Evolutionary conservation across 1,284 basidiomycete genomes (phyloP), one percentile per base, ranked within the genome.

Genomic region (Dichomitus squalens): DNA sequence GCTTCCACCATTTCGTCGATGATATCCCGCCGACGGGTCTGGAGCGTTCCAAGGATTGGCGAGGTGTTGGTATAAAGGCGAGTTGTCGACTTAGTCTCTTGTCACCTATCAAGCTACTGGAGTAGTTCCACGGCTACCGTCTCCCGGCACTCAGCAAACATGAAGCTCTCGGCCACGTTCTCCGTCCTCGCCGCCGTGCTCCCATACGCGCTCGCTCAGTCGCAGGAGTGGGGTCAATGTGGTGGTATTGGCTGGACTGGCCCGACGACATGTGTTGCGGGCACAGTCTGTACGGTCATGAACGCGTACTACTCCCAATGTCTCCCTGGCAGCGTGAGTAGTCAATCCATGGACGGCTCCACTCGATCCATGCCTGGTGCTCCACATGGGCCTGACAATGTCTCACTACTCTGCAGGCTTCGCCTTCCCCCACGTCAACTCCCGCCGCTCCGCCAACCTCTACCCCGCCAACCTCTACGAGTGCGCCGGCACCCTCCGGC

Each of bases 181-280:
- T 57, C 64, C 18, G 55, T 65, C 33, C 68, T 74, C 49, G 62
- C 66, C 6, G 64, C 67, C 9, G 48, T 70, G 39, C 53, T 73
- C 16, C 70, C 73, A 8, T 63, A 67, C 53, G 71, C 66, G 25
- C 49, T 67, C 23, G 73, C 70, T 3, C 72, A 75, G 59, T 67
- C 69, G 14, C 50, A 53, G 1, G 70, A 68, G 29, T 75, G 72
- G 69, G 71, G 70, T 48, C 74, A 75, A 65, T 75, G 74, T 54
- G 73, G 73, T 53, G 73, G 74, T 53, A 71, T 71, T 52, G 71
- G 73, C 23, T 75, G 71, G 70, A 70, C 72, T 38, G 72, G 73
- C 27, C 38, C 71, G 34, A 75, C 72, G 21, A 72, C 71, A n/a
- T 74, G 73, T 52, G 73, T 66, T 8, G 31, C 72, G 20, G 73